Percentiles rank a stretch among this genome's conserved stretches.
Evolutionary conservation across 2,329 filamentous ascomycete species (phyloP).

Genomic region (Cordyceps javanica): DNA sequence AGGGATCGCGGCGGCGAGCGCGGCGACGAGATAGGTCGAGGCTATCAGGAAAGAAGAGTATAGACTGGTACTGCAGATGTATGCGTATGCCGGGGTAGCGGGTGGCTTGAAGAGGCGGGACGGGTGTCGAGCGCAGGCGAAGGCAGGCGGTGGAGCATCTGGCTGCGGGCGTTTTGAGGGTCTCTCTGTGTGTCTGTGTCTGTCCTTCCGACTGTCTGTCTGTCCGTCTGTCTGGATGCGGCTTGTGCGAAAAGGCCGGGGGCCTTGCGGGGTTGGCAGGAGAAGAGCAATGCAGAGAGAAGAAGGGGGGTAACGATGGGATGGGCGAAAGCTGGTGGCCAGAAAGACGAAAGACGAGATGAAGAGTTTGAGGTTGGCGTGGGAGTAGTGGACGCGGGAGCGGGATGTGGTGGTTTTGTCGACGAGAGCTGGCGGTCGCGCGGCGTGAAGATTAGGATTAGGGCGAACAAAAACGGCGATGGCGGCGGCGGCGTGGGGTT

Average conservation of each 20-base stretch:
- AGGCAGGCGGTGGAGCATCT: conserved; percentile 4
- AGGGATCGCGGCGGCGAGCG: neutral
- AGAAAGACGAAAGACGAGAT: neutral
- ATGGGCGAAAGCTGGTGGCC: too few relatives aligned
- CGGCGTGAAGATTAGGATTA: neutral
- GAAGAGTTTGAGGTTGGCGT: neutral
- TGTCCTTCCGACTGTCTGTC: too few relatives aligned
- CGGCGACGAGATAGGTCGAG: neutral
- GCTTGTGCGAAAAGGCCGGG: neutral
- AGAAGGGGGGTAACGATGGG: too few relatives aligned
- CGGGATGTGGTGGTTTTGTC: neutral
- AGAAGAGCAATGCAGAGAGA: neutral
- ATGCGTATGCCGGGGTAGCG: neutral
- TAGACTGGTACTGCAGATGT: neutral
- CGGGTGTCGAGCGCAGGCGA: neutral
- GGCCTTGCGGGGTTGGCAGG: too few relatives aligned
- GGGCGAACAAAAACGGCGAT: conserved; percentile 10
- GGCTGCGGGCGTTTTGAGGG: neutral
- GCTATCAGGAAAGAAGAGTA: neutral
- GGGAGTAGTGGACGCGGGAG: too few relatives aligned
- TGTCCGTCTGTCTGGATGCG: too few relatives aligned
- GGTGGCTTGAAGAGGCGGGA: neutral
- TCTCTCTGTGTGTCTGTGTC: too few relatives aligned
- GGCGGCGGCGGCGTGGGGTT: conserved; percentile 8
- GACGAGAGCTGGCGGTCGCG: neutral